A percentile compares a stretch with the other conserved stretches of the same genome.
phyloP scores from a whole-genome alignment of 2,329 filamentous ascomycete genomes.

The Monilinia fructigena region DNA sequence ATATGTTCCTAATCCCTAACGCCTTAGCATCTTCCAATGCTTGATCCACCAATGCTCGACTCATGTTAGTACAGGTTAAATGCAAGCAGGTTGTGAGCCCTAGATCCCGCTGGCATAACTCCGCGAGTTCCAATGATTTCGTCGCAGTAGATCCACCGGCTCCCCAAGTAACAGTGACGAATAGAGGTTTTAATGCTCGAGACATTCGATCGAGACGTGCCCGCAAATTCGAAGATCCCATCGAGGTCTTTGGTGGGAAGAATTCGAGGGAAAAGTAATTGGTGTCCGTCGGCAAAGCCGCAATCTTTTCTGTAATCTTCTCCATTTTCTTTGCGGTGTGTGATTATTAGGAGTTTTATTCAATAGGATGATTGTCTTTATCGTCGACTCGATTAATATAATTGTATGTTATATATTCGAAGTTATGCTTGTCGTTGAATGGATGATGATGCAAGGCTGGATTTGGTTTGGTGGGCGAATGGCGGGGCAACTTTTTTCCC shows the following conservation, averaged over 20 bases:
- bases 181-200: conserved; percentile 82
- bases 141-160: conserved; percentile 88
- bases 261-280: conserved; percentile 97
- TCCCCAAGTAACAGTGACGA: conserved; percentile 97
- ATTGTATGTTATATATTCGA: background rate
- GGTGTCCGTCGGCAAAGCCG: conserved; percentile 75
- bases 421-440: background rate
- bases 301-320: conserved; percentile 94
- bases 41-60: conserved; percentile 77
- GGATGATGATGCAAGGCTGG: conserved; percentile 9
- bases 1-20: conserved; percentile 87
- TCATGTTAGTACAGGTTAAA: conserved; percentile 98
- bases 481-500: conserved; percentile 19
- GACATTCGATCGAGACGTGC: conserved; percentile 94
- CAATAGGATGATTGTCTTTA: background rate
- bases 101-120: conserved; percentile 89
- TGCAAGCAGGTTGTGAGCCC: conserved; percentile 93
- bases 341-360: background rate
- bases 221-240: conserved; percentile 92
- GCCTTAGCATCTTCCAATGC: conserved; percentile 87
- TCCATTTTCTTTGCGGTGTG: conserved; percentile 45
- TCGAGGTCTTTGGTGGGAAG: conserved; percentile 96
- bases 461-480: background rate
- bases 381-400: background rate
- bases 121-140: conserved; percentile 90